Conservation (phyloP, 2,329 filamentous ascomycete genomes). For the Sporothrix phasma region DNA sequence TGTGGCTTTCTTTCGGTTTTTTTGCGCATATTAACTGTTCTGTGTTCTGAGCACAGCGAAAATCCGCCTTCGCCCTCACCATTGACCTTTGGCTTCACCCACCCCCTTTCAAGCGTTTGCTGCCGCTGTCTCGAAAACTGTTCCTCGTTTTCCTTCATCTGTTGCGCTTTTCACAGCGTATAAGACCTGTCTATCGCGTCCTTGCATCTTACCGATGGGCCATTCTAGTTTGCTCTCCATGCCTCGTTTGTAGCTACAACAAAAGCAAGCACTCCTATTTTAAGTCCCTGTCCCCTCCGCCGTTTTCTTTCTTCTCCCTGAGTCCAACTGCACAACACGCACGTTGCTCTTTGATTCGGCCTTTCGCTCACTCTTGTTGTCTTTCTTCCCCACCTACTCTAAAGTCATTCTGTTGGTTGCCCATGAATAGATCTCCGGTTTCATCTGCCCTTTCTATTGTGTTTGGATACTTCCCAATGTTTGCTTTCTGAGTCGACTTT, state of each 20-base stretch:
- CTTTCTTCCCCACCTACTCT: not conserved
- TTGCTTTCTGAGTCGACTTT: not conserved
- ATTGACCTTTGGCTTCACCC: not conserved
- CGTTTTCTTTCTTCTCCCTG: not conserved
- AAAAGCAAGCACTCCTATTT: not conserved
- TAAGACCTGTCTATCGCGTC: not conserved
- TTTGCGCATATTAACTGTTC: not conserved
- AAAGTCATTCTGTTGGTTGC: not conserved
- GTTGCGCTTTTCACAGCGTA: not conserved
- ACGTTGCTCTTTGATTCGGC: not conserved
- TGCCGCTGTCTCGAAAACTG: not conserved
- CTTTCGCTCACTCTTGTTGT: not conserved
- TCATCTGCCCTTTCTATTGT: not conserved
- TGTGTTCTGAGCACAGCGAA: not conserved
- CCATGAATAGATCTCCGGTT: not conserved
- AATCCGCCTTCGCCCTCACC: not conserved
- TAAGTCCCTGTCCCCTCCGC: not conserved
- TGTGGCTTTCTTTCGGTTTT: slow-evolving; percentile 1
- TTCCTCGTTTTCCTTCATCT: not conserved
- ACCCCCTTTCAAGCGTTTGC: not conserved
- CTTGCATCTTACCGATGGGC: not conserved
- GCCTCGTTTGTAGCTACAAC: not conserved
- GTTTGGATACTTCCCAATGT: not conserved
- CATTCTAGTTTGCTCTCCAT: not conserved
- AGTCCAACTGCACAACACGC: not conserved